Conservation (phyloP, 169 alveolate species). For the Eimeria falciformis region DNA sequence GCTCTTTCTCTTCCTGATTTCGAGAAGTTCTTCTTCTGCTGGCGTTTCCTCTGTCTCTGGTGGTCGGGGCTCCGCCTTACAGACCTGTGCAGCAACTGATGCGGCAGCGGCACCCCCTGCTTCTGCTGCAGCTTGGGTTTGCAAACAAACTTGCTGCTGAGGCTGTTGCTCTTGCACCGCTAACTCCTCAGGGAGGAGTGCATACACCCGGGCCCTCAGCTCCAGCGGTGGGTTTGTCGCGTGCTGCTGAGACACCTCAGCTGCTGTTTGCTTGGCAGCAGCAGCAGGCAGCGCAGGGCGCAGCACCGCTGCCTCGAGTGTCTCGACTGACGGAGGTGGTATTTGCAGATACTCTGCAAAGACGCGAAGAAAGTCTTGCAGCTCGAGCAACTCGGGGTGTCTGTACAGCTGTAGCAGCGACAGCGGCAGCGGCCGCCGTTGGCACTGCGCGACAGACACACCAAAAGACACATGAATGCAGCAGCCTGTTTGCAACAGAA, state of each 20-base stretch:
- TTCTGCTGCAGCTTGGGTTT: not conserved
- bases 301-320: slow-evolving; percentile 64
- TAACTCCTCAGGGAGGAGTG: not conserved
- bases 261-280: not conserved
- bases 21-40: too few relatives aligned
- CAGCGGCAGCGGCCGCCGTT: slow-evolving; percentile 54
- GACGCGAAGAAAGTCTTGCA: slow-evolving; percentile 67
- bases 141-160: not conserved
- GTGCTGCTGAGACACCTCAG: not conserved
- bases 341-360: slow-evolving; percentile 44
- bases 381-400: slow-evolving; percentile 71
- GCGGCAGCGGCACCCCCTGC: slow-evolving; percentile 20
- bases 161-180: not conserved
- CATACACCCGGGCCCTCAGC: not conserved
- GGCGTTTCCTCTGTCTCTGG: too few relatives aligned
- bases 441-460: slow-evolving; percentile 50
- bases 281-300: slow-evolving; percentile 24
- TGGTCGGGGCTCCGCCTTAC: too few relatives aligned
- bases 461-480: not conserved
- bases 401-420: slow-evolving; percentile 45
- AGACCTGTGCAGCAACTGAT: not conserved
- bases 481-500: not conserved
- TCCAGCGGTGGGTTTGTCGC: not conserved
- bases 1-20: not conserved
- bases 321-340: slow-evolving; percentile 48